Conservation (phyloP, 768 basidiomycete genomes). For the Phallus indusiatus region DNA sequence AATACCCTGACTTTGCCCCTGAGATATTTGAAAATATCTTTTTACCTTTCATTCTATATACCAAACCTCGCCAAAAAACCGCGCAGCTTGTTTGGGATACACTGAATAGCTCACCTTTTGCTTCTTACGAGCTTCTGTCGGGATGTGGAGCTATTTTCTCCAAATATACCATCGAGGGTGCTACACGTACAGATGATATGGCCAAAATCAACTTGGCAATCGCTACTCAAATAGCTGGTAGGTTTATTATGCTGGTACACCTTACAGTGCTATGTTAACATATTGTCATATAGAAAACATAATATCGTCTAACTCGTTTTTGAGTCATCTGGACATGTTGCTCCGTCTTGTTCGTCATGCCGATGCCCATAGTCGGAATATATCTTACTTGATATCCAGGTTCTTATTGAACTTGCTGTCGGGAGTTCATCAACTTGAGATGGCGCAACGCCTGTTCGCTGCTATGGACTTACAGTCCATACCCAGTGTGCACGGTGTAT, state of each 20-base stretch:
- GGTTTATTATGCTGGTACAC: constrained; percentile 7
- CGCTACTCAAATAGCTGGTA: constrained; percentile 59
- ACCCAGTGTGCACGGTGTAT: constrained; percentile 32
- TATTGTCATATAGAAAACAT: constrained; percentile 47
- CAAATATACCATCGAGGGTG: constrained; percentile 2
- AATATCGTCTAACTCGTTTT: constrained; percentile 36
- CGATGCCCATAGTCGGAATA: constrained; percentile 41
- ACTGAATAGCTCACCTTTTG: constrained; percentile 20
- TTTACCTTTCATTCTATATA: constrained; percentile 67
- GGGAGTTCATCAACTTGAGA: constrained; percentile 48
- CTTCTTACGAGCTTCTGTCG: constrained; percentile 20
- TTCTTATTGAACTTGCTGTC: constrained; percentile 46
- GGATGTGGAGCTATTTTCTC: constrained; percentile 15
- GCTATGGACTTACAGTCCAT: constrained; percentile 38
- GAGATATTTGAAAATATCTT: constrained; percentile 34
- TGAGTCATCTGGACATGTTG: constrained; percentile 37
- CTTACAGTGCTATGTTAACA: constrained; percentile 1
- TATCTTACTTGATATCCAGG: constrained; percentile 57
- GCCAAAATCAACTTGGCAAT: constrained; percentile 43
- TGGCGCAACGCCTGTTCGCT: constrained; percentile 39
- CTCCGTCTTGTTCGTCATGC: constrained; percentile 40
- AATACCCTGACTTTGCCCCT: constrained; percentile 28
- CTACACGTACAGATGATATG: constrained; percentile 34
- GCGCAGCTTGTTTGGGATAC: constrained; percentile 63
- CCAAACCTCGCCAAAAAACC: constrained; percentile 61